Conservation (phyloP, 1,284 basidiomycete genomes). For the Termitomyces sp. region DNA sequence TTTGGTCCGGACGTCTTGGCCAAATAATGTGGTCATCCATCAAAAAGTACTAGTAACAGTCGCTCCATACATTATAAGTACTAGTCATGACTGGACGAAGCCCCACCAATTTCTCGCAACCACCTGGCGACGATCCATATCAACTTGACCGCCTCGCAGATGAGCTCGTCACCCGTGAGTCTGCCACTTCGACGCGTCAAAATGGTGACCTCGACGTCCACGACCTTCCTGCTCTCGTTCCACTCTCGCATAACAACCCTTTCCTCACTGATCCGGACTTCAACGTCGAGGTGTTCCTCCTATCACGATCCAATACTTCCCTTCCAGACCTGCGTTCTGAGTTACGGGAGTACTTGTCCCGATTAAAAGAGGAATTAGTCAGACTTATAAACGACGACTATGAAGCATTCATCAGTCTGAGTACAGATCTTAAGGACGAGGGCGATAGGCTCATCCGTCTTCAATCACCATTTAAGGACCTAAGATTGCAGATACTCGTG, state of each 20-base stretch:
- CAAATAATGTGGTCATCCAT: not conserved
- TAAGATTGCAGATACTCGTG: slow-evolving; percentile 71
- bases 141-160: slow-evolving; percentile 69
- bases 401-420: slow-evolving; percentile 94
- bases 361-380: slow-evolving; percentile 88
- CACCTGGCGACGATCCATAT: slow-evolving; percentile 43
- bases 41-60: too few relatives aligned
- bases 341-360: slow-evolving; percentile 78
- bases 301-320: slow-evolving; percentile 82
- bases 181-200: slow-evolving; percentile 18
- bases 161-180: slow-evolving; percentile 61
- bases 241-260: slow-evolving; percentile 76
- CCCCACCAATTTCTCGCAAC: not conserved
- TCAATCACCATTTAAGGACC: slow-evolving; percentile 55
- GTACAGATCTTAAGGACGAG: slow-evolving; percentile 84
- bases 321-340: slow-evolving; percentile 85
- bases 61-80: too few relatives aligned
- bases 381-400: slow-evolving; percentile 97
- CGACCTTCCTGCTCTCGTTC: slow-evolving; percentile 69
- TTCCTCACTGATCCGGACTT: slow-evolving; percentile 68
- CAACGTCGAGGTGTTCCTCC: slow-evolving; percentile 83
- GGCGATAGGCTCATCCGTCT: slow-evolving; percentile 66
- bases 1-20: not conserved
- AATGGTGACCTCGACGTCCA: slow-evolving; percentile 23
- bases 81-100: not conserved